Evolutionary conservation across 176 grass and related monocot species (phyloP).

Genomic region (Oryza nivara): DNA sequence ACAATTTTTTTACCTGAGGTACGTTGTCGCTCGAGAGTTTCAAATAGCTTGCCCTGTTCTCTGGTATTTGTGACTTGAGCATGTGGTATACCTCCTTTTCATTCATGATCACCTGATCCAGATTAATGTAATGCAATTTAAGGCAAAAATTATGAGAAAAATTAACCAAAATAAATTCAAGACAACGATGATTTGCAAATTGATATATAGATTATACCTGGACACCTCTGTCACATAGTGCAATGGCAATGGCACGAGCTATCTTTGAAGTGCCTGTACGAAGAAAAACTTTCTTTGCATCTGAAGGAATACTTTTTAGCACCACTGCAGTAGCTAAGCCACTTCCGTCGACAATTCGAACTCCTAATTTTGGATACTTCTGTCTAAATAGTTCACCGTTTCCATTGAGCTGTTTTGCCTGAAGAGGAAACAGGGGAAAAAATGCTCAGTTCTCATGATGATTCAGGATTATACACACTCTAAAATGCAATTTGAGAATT

Average conservation of each 20-base stretch:
- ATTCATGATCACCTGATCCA: constrained; percentile 75
- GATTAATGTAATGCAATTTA: background rate
- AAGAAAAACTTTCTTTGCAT: constrained; percentile 69
- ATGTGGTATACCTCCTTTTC: constrained; percentile 66
- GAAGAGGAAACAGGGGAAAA: background rate
- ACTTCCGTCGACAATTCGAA: constrained; percentile 84
- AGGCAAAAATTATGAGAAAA: background rate
- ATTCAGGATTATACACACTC: background rate
- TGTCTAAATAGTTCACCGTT: constrained; percentile 75
- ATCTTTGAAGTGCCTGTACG: constrained; percentile 64
- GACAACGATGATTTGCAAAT: background rate
- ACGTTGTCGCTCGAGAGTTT: constrained; percentile 47
- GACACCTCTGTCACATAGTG: constrained; percentile 65
- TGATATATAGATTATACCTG: constrained; percentile 51
- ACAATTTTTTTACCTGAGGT: constrained; percentile 57
- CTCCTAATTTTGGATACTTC: constrained; percentile 77
- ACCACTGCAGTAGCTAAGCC: constrained; percentile 80
- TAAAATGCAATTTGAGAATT: constrained; percentile 6
- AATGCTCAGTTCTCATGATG: background rate
- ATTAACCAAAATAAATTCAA: background rate
- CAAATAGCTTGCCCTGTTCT: constrained; percentile 53
- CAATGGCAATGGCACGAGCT: constrained; percentile 46
- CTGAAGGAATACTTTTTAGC: constrained; percentile 62
- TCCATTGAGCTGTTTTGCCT: constrained; percentile 81
- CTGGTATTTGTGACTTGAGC: constrained; percentile 70